These are phyloP conservation scores for Neonectria sp. DNA, from an alignment of 2,329 filamentous ascomycete species.

Conservation along the genomic window DNA sequence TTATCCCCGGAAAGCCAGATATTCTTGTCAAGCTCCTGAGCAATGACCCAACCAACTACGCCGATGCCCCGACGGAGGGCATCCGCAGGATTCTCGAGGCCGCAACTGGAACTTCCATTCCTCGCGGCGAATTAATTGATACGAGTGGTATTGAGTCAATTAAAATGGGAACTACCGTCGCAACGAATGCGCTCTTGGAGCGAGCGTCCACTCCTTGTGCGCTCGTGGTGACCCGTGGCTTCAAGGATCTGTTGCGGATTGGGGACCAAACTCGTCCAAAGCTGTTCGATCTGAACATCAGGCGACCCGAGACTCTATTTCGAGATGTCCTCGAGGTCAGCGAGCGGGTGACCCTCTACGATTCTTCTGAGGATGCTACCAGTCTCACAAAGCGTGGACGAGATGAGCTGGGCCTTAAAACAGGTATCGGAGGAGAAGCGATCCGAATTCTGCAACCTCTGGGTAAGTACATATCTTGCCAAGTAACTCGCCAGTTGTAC, in stretches of 20 bases:
- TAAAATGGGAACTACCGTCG: constrained; percentile 83
- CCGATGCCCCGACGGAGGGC: constrained; percentile 80
- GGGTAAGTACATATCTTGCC: not conserved
- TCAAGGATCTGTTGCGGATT: constrained; percentile 83
- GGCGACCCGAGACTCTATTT: constrained; percentile 88
- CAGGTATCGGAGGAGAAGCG: constrained; percentile 76
- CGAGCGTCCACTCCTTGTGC: constrained; percentile 80
- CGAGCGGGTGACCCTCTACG: constrained; percentile 88
- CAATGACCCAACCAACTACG: constrained; percentile 78
- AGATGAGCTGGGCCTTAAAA: constrained; percentile 68
- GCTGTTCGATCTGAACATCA: constrained; percentile 92
- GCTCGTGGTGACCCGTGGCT: constrained; percentile 79
- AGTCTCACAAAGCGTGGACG: not conserved
- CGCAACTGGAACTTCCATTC: constrained; percentile 49
- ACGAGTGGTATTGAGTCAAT: constrained; percentile 69
- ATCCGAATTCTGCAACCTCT: constrained; percentile 70
- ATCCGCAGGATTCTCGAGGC: constrained; percentile 65
- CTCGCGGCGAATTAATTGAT: constrained; percentile 51
- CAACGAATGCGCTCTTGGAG: constrained; percentile 81
- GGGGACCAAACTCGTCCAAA: constrained; percentile 92
- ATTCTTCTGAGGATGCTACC: constrained; percentile 75
- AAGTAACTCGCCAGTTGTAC: not conserved
- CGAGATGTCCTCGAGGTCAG: constrained; percentile 86
- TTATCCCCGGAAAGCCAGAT: constrained; percentile 76
- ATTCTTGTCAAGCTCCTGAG: constrained; percentile 81